Percentiles rank a stretch among this genome's conserved stretches.
Conservation (phyloP, 768 basidiomycete species). For the Lactarius evosmus region DNA sequence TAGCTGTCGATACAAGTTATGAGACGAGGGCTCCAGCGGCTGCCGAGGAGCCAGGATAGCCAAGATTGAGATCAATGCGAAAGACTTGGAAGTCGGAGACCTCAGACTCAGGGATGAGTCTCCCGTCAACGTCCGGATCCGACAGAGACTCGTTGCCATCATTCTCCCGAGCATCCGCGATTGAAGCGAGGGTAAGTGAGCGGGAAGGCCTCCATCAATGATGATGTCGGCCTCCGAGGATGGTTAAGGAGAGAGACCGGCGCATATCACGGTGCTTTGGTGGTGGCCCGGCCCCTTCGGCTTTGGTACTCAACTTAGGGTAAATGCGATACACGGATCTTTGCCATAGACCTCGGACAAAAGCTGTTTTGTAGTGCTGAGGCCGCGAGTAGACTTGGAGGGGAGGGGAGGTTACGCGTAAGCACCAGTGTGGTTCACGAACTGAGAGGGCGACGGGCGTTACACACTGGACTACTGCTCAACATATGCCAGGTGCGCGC, state of each 20-base stretch:
- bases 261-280: slow-evolving; percentile 44
- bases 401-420: not conserved
- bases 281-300: slow-evolving; percentile 32
- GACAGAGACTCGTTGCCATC: slow-evolving; percentile 36
- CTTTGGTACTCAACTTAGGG: slow-evolving; percentile 62
- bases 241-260: slow-evolving; percentile 80
- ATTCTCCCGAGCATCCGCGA: slow-evolving; percentile 42
- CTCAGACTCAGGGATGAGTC: slow-evolving; percentile 41
- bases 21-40: slow-evolving; percentile 74
- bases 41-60: slow-evolving; percentile 60
- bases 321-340: slow-evolving; percentile 84
- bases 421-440: not conserved
- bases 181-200: slow-evolving; percentile 56
- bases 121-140: slow-evolving; percentile 32
- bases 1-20: slow-evolving; percentile 89
- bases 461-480: slow-evolving; percentile 24
- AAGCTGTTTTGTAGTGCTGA: slow-evolving; percentile 67
- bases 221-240: slow-evolving; percentile 62
- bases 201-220: slow-evolving; percentile 50
- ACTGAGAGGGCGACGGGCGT: not conserved
- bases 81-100: slow-evolving; percentile 78
- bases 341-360: slow-evolving; percentile 69
- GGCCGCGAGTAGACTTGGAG: slow-evolving; percentile 66
- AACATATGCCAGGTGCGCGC: slow-evolving; percentile 18
- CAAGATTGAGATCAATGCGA: slow-evolving; percentile 90